These are phyloP conservation scores for Cadophora sp. DNA, from an alignment of 2,329 filamentous ascomycete species.

Conservation along the genomic window DNA sequence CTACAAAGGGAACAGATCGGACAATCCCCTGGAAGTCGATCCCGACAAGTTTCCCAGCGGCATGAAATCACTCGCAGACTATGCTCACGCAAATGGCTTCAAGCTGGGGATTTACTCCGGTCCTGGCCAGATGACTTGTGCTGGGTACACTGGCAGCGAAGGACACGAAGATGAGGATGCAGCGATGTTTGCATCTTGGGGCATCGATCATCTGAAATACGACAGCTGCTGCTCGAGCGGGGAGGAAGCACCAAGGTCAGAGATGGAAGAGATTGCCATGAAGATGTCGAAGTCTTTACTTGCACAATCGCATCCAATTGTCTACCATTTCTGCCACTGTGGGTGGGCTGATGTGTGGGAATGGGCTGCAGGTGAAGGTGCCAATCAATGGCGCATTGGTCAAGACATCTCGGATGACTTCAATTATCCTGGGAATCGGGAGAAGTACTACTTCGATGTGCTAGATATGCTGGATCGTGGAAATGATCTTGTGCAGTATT, in stretches of 20 bases:
- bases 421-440: conserved; percentile 35
- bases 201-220: conserved; percentile 65
- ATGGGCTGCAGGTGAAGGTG: conserved; percentile 47
- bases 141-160: conserved; percentile 53
- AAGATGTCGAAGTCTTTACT: conserved; percentile 58
- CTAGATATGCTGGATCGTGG: conserved; percentile 56
- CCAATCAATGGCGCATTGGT: conserved; percentile 56
- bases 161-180: conserved; percentile 65
- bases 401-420: conserved; percentile 49
- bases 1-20: conserved; percentile 47
- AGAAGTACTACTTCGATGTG: conserved; percentile 37
- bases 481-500: conserved; percentile 52
- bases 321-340: conserved; percentile 61
- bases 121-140: conserved; percentile 49
- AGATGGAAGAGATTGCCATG: conserved; percentile 34
- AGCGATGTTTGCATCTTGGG: conserved; percentile 62
- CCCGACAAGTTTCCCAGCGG: conserved; percentile 61
- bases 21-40: conserved; percentile 49
- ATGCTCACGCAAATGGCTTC: conserved; percentile 61
- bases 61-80: conserved; percentile 58
- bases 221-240: conserved; percentile 64
- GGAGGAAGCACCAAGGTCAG: conserved; percentile 48
- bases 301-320: conserved; percentile 51
- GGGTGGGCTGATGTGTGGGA: conserved; percentile 52
- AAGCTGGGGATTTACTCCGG: conserved; percentile 70